Base-by-base conservation (phyloP, 768 basidiomycete species). In the Kwoniella newhampshirensis region DNA sequence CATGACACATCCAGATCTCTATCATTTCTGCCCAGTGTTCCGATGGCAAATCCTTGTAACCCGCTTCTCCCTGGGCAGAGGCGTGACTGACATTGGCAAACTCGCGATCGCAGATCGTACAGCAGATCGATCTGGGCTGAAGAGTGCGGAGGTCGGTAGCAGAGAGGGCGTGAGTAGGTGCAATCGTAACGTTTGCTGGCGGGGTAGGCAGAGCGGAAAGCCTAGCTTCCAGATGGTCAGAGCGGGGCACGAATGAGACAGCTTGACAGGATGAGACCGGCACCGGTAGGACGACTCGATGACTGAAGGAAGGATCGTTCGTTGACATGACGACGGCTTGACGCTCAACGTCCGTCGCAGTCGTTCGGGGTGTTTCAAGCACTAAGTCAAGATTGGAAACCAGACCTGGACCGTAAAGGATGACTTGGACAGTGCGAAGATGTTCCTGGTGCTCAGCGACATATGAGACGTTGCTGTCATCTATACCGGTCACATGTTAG, bases 21-120 rank as follows among this genome's bases (percentile, higher is more conserved):
- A 98, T 84, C 15, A 98, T 85, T 74, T 98, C 94, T 61, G 91
- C 87, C 94, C 94, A 98, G 67, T 98, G 87, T 71, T 97, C 93
- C 3, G 89, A 92, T 2, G 94, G 94, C 12, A 98, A 79, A 71
- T 96, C 92, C 36, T 86, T 83, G 75, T 88, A 98, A 42, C 76
- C 78, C 23, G 15, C 28, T 37, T 46, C 20, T n/a, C 50, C 36
- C 13, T 25, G 17, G 3, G 36, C 23, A 15, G 53, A 50, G 8
- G 48, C 61, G 28, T 15, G 11, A 18, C 25, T 21, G 1, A 53
- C 17, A 40, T 58, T 40, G 36, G 45, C 54, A 15, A 68, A 32
- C 44, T 71, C 62, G 1, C 65, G 60, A 26, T 68, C 64, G 32
- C 70, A 71, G 5, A 45, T 27, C 1, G 67, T 56, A 54, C 71